Conservation (phyloP, 768 basidiomycete species). For the Thelephora ganbajun region DNA sequence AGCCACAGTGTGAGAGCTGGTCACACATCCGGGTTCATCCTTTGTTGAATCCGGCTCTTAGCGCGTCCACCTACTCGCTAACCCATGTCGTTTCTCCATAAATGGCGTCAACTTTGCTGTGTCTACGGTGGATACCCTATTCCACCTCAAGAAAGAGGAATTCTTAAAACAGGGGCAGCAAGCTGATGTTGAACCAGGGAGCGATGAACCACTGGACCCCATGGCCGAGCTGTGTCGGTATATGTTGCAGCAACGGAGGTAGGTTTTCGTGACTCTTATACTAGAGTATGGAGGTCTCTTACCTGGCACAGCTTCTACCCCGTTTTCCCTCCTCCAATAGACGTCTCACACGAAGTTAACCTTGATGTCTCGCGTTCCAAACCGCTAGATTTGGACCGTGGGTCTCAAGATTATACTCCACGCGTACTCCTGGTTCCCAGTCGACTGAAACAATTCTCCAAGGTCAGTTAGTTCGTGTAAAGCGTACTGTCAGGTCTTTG, state of each 20-base stretch:
- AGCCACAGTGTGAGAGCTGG: conserved; percentile 35
- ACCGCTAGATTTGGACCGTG: conserved; percentile 23
- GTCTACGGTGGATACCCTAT: conserved; percentile 78
- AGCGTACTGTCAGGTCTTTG: background rate
- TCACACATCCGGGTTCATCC: background rate
- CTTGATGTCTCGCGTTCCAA: conserved; percentile 75
- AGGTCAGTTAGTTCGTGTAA: conserved; percentile 33
- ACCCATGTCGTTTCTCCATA: conserved; percentile 75
- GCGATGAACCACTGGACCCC: conserved; percentile 43
- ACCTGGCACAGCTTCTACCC: conserved; percentile 74
- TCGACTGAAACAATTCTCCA: conserved; percentile 78
- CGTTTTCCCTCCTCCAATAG: conserved; percentile 74
- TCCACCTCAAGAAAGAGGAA: conserved; percentile 82
- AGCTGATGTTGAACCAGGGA: conserved; percentile 36
- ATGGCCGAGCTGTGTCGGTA: conserved; percentile 74
- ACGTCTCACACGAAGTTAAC: conserved; percentile 69
- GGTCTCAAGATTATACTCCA: conserved; percentile 38
- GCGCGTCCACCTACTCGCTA: conserved; percentile 73
- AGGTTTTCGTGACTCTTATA: conserved; percentile 5
- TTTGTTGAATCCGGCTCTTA: conserved; percentile 16
- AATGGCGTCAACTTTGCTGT: conserved; percentile 72
- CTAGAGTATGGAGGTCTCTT: background rate
- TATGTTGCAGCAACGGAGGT: conserved; percentile 82
- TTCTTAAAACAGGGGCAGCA: conserved; percentile 45
- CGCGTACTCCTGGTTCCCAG: conserved; percentile 84